A percentile compares a stretch with the other conserved stretches of the same genome.
Conservation (phyloP, 2,329 filamentous ascomycete genomes). For the Fusarium brevicatenulatum region DNA sequence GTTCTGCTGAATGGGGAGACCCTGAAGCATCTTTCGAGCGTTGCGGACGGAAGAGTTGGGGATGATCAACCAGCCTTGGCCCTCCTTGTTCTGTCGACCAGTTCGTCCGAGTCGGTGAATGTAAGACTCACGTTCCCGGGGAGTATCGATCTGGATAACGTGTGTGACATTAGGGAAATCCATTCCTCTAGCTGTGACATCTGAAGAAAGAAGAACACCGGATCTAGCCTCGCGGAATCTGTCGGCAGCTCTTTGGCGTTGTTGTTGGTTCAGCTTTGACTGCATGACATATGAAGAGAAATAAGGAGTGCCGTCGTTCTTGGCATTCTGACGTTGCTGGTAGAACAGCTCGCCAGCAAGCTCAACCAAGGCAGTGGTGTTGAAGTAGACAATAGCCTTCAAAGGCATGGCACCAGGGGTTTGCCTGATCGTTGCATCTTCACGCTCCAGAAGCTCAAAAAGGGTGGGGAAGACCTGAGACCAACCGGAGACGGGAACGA, state of each 20-base stretch:
- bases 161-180: slow-evolving; percentile 85
- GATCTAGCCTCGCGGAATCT: slow-evolving; percentile 72
- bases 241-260: slow-evolving; percentile 77
- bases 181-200: slow-evolving; percentile 85
- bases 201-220: slow-evolving; percentile 78
- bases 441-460: slow-evolving; percentile 77
- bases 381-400: slow-evolving; percentile 96
- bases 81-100: slow-evolving; percentile 77
- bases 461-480: slow-evolving; percentile 82
- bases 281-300: slow-evolving; percentile 71
- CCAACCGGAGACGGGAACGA: slow-evolving; percentile 73
- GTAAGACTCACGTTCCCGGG: slow-evolving; percentile 74
- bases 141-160: slow-evolving; percentile 77
- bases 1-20: slow-evolving; percentile 70
- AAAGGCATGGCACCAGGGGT: slow-evolving; percentile 68
- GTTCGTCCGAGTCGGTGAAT: slow-evolving; percentile 83
- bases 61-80: slow-evolving; percentile 76
- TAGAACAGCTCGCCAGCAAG: slow-evolving; percentile 68
- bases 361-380: slow-evolving; percentile 78
- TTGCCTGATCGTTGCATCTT: slow-evolving; percentile 57
- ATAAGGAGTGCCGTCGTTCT: slow-evolving; percentile 50
- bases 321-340: slow-evolving; percentile 49
- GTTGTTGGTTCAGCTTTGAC: slow-evolving; percentile 75
- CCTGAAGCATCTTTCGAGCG: slow-evolving; percentile 62
- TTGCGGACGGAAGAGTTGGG: slow-evolving; percentile 62